These are phyloP conservation scores for Phlebopus sp. DNA, from an alignment of 1,284 basidiomycete genomes.

Conservation along the genomic window DNA sequence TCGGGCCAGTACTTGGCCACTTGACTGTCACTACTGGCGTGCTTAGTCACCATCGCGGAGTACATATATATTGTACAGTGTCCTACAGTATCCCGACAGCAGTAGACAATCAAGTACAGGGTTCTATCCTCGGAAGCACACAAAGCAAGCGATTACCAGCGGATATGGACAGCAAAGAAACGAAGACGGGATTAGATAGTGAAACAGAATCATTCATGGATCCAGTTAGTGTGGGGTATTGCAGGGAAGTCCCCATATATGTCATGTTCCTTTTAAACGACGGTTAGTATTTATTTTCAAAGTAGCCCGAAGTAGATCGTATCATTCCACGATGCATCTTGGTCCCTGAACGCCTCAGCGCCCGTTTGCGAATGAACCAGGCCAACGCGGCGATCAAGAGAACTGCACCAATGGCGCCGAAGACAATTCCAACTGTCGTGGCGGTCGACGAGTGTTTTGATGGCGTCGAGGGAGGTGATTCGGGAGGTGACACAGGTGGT, in stretches of 20 bases:
- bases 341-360: slow-evolving; percentile 28
- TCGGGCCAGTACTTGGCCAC: slow-evolving; percentile 15
- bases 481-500: slow-evolving; percentile 15
- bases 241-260: too few species aligned
- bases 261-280: neutral
- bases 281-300: neutral
- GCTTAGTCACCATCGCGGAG: slow-evolving; percentile 25
- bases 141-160: neutral
- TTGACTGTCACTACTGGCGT: slow-evolving; percentile 1
- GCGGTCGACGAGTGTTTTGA: slow-evolving; percentile 31
- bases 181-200: neutral
- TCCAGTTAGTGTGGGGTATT: too few species aligned
- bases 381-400: slow-evolving; percentile 37
- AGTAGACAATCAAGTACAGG: neutral
- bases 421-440: slow-evolving; percentile 47
- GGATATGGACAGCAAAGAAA: neutral
- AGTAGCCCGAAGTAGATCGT: slow-evolving; percentile 7
- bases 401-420: slow-evolving; percentile 53
- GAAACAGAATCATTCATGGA: slow-evolving; percentile 17
- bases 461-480: slow-evolving; percentile 16
- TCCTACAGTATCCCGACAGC: neutral
- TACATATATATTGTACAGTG: neutral
- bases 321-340: neutral
- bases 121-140: neutral
- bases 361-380: slow-evolving; percentile 53